Conservation (phyloP, 2,329 filamentous ascomycete species). For the Ceratocystiopsis brevicomis region DNA sequence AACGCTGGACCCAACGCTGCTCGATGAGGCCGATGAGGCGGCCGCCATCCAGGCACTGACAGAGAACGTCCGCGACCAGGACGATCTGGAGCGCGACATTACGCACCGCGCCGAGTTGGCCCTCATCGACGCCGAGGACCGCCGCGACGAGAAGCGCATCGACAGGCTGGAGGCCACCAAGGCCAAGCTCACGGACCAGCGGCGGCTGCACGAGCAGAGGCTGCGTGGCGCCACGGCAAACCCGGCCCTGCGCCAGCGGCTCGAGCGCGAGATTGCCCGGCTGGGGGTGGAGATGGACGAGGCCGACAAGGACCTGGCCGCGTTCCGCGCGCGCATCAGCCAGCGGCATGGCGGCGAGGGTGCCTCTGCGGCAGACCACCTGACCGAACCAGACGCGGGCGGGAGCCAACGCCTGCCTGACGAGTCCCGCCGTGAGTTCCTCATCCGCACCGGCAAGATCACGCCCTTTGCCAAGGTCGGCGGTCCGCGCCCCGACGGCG, state of each 20-base stretch:
- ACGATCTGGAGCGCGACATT: conserved; percentile 81
- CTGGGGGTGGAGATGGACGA: conserved; percentile 38
- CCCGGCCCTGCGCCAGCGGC: conserved; percentile 33
- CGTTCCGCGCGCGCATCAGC: conserved; percentile 67
- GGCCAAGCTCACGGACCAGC: conserved; percentile 44
- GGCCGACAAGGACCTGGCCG: conserved; percentile 52
- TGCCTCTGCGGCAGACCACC: no score
- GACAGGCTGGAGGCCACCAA: conserved; percentile 35
- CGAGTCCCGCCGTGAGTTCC: conserved; percentile 73
- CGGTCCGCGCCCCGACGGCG: conserved; percentile 38
- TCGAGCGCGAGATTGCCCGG: conserved; percentile 42
- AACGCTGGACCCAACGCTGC: conserved; percentile 3
- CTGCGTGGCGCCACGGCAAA: conserved; percentile 24
- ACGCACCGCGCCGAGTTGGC: conserved; percentile 39
- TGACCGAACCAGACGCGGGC: conserved; percentile 15
- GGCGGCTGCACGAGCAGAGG: conserved; percentile 33
- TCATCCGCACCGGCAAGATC: conserved; percentile 93
- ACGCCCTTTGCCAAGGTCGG: conserved; percentile 79
- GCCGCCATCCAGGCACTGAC: conserved; percentile 43
- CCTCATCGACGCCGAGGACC: conserved; percentile 42
- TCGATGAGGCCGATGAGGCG: conserved; percentile 30
- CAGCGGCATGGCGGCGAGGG: conserved; percentile 34
- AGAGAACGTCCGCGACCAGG: conserved; percentile 60
- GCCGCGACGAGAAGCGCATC: conserved; percentile 43
- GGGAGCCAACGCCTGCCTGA: conserved; percentile 48